Conservation (phyloP, 495 filamentous ascomycete species). For the Parathielavia hyrcaniae region DNA sequence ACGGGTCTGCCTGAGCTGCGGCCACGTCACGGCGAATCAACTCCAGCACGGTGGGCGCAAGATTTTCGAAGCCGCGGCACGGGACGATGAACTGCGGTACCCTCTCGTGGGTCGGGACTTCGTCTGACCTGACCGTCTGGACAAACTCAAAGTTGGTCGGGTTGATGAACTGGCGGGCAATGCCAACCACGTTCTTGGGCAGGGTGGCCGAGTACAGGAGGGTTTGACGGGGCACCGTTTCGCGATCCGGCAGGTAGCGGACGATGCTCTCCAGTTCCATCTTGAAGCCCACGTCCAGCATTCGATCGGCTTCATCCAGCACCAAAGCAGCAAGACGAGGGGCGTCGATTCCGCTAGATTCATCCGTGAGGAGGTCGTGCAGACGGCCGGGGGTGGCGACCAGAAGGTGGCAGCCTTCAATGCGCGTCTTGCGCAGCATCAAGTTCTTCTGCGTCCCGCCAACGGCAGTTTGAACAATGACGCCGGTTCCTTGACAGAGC, state of each 20-base stretch:
- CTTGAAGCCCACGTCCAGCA: conserved; percentile 87
- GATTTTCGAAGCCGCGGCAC: conserved; percentile 64
- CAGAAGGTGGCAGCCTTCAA: conserved; percentile 78
- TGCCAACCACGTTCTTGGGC: conserved; percentile 68
- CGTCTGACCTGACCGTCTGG: conserved; percentile 72
- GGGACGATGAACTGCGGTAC: conserved; percentile 71
- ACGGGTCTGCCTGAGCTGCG: conserved; percentile 28
- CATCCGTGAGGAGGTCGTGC: conserved; percentile 74
- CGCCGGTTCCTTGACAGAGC: conserved; percentile 56
- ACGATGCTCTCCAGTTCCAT: conserved; percentile 68
- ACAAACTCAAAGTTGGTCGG: conserved; percentile 66
- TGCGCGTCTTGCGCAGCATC: conserved; percentile 57
- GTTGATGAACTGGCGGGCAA: conserved; percentile 56
- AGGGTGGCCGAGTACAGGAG: conserved; percentile 93
- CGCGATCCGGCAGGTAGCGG: conserved; percentile 54
- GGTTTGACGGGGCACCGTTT: conserved; percentile 66
- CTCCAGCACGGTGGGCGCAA: conserved; percentile 69
- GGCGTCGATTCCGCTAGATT: conserved; percentile 55
- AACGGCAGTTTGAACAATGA: conserved; percentile 80
- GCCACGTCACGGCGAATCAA: conserved; percentile 54
- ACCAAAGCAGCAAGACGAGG: conserved; percentile 74
- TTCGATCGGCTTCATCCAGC: conserved; percentile 88
- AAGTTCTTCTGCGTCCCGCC: conserved; percentile 72
- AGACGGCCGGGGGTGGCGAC: conserved; percentile 88
- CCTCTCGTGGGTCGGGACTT: conserved; percentile 73